A percentile compares a stretch with the other conserved stretches of the same genome.
Evolutionary conservation across 805 yeast species (phyloP).

Genomic region (Myxozyma melibiosi): DNA sequence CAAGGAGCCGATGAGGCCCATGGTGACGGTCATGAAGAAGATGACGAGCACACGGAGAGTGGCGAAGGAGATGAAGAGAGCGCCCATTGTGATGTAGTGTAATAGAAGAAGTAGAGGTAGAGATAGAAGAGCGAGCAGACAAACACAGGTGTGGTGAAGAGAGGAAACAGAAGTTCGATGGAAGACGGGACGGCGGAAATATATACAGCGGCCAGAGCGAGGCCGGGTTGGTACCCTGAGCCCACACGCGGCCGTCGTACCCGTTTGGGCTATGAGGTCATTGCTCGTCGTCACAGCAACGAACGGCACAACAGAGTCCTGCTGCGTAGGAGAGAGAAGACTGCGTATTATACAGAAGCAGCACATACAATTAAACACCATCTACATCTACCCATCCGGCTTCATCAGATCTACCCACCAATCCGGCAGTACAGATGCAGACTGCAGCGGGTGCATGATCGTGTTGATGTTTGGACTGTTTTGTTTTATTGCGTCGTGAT

Average conservation of each 20-base stretch:
- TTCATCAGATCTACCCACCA: no score
- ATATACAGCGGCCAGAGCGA: neutral
- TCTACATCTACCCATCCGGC: no score
- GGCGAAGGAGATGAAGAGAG: slow-evolving; percentile 27
- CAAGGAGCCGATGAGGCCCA: slow-evolving; percentile 89
- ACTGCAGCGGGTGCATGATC: neutral
- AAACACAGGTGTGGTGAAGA: neutral
- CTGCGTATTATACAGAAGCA: no score
- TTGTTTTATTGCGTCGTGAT: neutral
- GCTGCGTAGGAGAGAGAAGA: no score
- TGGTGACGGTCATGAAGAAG: slow-evolving; percentile 70
- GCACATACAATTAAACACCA: no score
- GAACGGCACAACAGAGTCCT: slow-evolving; percentile 11
- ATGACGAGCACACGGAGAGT: slow-evolving; percentile 75
- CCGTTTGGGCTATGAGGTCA: slow-evolving; percentile 10
- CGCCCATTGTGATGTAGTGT: slow-evolving; percentile 21
- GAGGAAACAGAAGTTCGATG: neutral
- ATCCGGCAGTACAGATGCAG: neutral
- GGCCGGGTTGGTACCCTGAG: neutral
- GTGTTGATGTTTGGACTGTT: no score
- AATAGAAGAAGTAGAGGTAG: neutral
- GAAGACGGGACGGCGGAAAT: neutral
- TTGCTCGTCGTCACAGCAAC: slow-evolving; percentile 23
- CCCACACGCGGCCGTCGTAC: neutral
- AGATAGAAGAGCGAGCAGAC: neutral